These are phyloP conservation scores for Acanthamoeba sp. DNA, from an alignment of 208 protist species.

Conservation along the genomic window DNA sequence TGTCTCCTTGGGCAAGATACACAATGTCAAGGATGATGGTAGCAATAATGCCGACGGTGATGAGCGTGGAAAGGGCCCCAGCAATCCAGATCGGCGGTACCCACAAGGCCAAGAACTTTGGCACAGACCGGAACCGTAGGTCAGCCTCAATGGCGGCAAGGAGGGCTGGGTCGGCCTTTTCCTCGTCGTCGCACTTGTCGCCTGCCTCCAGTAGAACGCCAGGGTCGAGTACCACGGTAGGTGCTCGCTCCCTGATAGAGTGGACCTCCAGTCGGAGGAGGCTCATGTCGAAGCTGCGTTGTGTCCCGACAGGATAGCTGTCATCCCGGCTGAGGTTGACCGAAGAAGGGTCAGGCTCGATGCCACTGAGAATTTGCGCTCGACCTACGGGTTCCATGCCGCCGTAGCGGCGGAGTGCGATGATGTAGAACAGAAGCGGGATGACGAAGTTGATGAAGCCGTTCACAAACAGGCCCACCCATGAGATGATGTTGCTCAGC, in stretches of 20 bases:
- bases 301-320: no score
- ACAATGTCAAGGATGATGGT: conserved; percentile 5
- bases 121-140: not conserved
- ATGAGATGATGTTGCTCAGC: conserved; percentile 16
- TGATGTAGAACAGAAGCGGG: not conserved
- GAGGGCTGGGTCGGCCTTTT: no score
- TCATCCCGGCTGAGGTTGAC: no score
- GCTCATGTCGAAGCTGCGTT: not conserved
- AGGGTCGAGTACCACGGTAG: not conserved
- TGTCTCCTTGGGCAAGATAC: not conserved
- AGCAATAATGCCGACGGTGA: not conserved
- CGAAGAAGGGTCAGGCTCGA: no score
- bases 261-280: not conserved
- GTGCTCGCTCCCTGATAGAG: not conserved
- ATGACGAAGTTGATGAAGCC: conserved; percentile 59
- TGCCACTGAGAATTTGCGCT: not conserved
- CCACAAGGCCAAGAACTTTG: not conserved
- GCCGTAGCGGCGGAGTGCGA: not conserved
- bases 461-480: conserved; percentile 18
- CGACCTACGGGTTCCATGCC: not conserved
- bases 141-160: no score
- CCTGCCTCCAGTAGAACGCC: not conserved
- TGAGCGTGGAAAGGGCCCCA: not conserved
- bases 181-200: no score
- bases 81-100: conserved; percentile 3